A percentile compares a stretch with the other conserved stretches of the same genome.
Evolutionary conservation across 163 green algal genomes (phyloP).

Genomic region (Scenedesmus sp.): DNA sequence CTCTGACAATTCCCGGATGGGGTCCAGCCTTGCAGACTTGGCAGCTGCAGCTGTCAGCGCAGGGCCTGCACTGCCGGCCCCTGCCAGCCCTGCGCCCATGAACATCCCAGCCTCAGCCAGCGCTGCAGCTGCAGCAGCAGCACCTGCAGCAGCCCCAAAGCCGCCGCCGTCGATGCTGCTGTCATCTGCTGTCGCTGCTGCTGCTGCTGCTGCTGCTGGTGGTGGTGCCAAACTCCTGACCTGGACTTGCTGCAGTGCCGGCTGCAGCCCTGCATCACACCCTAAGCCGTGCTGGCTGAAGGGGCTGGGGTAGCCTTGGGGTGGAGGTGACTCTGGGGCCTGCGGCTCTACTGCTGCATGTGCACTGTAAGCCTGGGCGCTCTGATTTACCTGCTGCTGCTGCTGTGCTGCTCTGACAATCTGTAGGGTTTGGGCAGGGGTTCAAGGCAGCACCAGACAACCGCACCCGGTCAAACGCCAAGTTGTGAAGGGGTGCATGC

Average conservation of each 20-base stretch:
- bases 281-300: not conserved
- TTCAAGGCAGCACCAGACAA: not conserved
- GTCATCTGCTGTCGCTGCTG: too few relatives aligned
- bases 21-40: not conserved
- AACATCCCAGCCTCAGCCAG: not conserved
- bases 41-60: not conserved
- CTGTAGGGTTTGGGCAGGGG: not conserved
- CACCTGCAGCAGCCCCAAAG: not conserved
- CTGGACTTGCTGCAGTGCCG: not conserved
- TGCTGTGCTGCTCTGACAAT: not conserved
- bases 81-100: not conserved
- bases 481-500: not conserved
- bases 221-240: not conserved
- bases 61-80: not conserved
- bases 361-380: not conserved
- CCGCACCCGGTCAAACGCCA: not conserved
- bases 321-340: not conserved
- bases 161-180: not conserved
- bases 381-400: not conserved
- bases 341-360: not conserved
- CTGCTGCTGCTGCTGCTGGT: not conserved
- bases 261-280: not conserved
- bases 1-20: conserved; percentile 14
- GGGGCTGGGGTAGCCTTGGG: not conserved
- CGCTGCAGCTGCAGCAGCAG: not conserved